Conservation (phyloP, 176 grass and related monocot genomes). For the Pharus latifolius region DNA sequence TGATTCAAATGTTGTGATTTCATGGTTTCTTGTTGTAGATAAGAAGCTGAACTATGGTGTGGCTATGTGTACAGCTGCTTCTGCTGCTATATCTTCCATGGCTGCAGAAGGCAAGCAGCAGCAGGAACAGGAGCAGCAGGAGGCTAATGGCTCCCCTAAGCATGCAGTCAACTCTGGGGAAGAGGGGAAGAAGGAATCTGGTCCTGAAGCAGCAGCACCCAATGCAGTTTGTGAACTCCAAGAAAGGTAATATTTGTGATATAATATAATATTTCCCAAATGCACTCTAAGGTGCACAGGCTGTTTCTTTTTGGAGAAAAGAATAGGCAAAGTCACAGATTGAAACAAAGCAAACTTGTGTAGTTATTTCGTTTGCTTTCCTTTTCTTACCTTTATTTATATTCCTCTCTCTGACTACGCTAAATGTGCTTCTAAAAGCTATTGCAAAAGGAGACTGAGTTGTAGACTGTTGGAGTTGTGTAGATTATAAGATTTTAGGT, state of each 20-base stretch:
- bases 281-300: not conserved
- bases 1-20: not conserved
- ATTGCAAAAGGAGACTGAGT: constrained; percentile 10
- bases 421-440: constrained; percentile 13
- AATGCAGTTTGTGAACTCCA: constrained; percentile 43
- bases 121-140: constrained; percentile 12
- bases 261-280: constrained; percentile 11
- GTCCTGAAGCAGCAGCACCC: constrained; percentile 1
- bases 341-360: constrained; percentile 18
- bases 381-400: constrained; percentile 2
- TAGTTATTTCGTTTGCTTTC: not conserved
- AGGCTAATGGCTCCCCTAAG: constrained; percentile 10
- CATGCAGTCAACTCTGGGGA: constrained; percentile 38
- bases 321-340: not conserved
- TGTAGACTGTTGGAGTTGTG: not conserved
- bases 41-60: constrained; percentile 25
- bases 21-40: constrained; percentile 31
- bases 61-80: constrained; percentile 6
- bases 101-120: constrained; percentile 1
- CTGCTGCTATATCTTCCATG: not conserved
- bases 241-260: constrained; percentile 52
- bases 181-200: constrained; percentile 38
- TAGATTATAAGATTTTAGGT: not conserved
- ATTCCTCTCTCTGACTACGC: constrained; percentile 5
- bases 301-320: constrained; percentile 27